These are phyloP conservation scores for Scenedesmus sp. DNA, from an alignment of 163 green algal genomes.

Conservation along the genomic window DNA sequence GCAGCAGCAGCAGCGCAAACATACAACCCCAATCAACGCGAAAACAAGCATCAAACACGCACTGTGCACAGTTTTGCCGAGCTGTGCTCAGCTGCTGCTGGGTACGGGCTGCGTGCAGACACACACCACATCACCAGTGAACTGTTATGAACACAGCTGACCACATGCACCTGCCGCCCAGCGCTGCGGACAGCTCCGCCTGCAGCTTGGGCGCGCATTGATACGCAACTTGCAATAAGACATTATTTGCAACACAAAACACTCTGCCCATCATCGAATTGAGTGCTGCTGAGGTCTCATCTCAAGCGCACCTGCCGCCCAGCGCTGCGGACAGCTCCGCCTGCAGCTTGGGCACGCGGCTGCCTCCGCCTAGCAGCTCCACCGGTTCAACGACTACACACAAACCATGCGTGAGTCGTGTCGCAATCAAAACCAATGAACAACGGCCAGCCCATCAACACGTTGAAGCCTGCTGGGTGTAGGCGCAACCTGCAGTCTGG, in stretches of 20 bases:
- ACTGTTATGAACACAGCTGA: too few relatives aligned
- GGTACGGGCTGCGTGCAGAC: background rate
- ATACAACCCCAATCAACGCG: background rate
- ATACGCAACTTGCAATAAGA: too few relatives aligned
- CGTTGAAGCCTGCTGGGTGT: too few relatives aligned
- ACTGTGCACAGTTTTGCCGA: background rate
- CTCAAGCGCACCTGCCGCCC: slow-evolving; percentile 65
- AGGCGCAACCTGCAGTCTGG: too few relatives aligned
- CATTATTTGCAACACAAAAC: too few relatives aligned
- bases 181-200: background rate
- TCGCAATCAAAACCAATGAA: too few relatives aligned
- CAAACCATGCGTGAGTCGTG: too few relatives aligned
- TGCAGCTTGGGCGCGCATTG: background rate
- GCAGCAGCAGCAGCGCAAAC: background rate
- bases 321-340: slow-evolving; percentile 83
- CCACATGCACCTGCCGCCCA: background rate
- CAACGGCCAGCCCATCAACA: too few relatives aligned
- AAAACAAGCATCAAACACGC: background rate
- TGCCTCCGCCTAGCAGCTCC: slow-evolving; percentile 95
- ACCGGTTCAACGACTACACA: slow-evolving; percentile 75
- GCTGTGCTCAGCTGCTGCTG: background rate
- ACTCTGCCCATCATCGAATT: background rate
- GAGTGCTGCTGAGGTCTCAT: background rate
- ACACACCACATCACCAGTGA: too few relatives aligned
- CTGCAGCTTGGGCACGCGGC: slow-evolving; percentile 86